These are phyloP conservation scores for Poa pratensis DNA, from an alignment of 176 grass and related monocot species.

Conservation along the genomic window DNA sequence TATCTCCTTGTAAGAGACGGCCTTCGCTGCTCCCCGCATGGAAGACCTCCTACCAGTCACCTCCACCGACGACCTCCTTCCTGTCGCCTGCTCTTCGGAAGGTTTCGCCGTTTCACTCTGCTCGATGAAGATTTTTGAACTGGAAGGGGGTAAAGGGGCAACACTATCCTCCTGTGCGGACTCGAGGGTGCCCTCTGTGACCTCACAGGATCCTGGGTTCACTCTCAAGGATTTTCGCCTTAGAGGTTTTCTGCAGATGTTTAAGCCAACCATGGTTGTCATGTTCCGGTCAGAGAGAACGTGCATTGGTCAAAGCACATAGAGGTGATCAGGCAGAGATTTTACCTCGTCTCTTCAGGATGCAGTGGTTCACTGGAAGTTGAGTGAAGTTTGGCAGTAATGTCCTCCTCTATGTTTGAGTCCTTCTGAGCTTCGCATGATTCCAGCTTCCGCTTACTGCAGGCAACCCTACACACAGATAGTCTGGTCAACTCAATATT, in stretches of 20 bases:
- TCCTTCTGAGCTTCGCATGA: conserved; percentile 18
- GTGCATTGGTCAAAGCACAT: background rate
- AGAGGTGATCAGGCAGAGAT: background rate
- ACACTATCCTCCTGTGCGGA: conserved; percentile 20
- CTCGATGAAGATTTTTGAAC: conserved; percentile 6
- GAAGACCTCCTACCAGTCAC: conserved; percentile 37
- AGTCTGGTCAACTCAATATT: conserved; percentile 41
- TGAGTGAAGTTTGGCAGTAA: conserved; percentile 1
- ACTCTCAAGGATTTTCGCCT: conserved; percentile 33
- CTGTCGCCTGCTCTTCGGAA: background rate
- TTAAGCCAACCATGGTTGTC: background rate
- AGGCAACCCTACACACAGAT: conserved; percentile 26
- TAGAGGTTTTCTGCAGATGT: conserved; percentile 40
- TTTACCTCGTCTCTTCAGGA: conserved; percentile 42
- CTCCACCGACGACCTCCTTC: conserved; percentile 42
- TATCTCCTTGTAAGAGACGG: conserved; percentile 61
- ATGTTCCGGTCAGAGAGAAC: conserved; percentile 27
- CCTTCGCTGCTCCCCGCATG: conserved; percentile 58
- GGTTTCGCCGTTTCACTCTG: background rate
- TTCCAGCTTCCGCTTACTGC: conserved; percentile 36
- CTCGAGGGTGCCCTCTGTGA: background rate
- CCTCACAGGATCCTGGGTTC: conserved; percentile 16
- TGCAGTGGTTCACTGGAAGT: background rate
- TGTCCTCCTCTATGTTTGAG: conserved; percentile 15
- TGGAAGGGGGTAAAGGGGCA: conserved; percentile 17